Conservation (phyloP, 805 yeast species). For the Zygosaccharomyces bailii region DNA sequence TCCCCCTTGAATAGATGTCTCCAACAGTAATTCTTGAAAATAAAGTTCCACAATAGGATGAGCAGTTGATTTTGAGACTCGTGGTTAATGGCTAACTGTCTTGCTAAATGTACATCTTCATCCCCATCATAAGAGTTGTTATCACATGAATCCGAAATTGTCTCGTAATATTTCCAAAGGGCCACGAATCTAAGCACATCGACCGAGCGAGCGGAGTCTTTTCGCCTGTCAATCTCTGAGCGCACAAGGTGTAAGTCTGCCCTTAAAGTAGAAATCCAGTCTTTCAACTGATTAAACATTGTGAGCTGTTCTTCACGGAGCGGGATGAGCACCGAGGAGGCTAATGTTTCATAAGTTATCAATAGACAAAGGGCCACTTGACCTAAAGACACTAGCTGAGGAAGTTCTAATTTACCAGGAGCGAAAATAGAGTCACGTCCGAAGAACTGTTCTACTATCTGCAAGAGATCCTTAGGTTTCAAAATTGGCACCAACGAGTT, state of each 20-base stretch:
- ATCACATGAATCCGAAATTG: constrained; percentile 9
- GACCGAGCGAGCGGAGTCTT: constrained; percentile 14
- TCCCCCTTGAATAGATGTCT: constrained; percentile 32
- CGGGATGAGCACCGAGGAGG: constrained; percentile 31
- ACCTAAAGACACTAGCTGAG: constrained; percentile 25
- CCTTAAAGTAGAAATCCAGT: constrained; percentile 15
- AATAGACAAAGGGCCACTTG: constrained; percentile 23
- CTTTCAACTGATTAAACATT: constrained; percentile 18
- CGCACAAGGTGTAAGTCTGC: constrained; percentile 20
- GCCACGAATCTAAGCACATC: constrained; percentile 25
- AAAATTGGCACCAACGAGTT: constrained; percentile 26
- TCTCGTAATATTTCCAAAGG: constrained; percentile 24
- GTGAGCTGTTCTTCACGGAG: constrained; percentile 25
- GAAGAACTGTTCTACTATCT: constrained; percentile 23
- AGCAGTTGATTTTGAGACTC: constrained; percentile 24
- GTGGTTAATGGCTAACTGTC: constrained; percentile 27
- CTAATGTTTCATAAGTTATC: constrained; percentile 27
- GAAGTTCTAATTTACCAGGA: constrained; percentile 18
- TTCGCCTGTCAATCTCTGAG: constrained; percentile 23
- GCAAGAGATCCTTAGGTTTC: constrained; percentile 23
- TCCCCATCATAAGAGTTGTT: constrained; percentile 23
- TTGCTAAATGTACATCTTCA: constrained; percentile 32
- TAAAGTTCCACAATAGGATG: constrained; percentile 30
- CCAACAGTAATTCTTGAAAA: constrained; percentile 31
- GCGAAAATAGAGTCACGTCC: constrained; percentile 21